Conservation (phyloP, 345 rosid species). For the Lumnitzera racemosa region DNA sequence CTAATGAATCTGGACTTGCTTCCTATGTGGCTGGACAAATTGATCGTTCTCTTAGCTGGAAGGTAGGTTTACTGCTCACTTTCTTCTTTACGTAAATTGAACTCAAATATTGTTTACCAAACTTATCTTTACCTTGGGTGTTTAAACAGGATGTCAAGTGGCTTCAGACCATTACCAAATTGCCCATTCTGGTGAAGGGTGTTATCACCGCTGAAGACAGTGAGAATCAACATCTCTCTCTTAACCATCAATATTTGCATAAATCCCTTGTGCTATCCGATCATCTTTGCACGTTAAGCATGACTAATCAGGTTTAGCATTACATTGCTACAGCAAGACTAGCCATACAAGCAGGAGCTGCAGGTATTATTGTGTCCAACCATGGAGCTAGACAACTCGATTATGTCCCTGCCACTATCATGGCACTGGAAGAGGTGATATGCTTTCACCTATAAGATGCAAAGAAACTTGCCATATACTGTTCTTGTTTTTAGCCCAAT, state of each 20-base stretch:
- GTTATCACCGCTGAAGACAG: slow-evolving; percentile 88
- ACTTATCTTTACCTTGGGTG: not conserved
- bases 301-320: not conserved
- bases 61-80: slow-evolving; percentile 27
- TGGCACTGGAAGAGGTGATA: slow-evolving; percentile 81
- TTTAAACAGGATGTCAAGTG: slow-evolving; percentile 66
- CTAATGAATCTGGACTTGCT: slow-evolving; percentile 79
- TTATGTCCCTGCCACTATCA: slow-evolving; percentile 79
- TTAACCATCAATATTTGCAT: not conserved
- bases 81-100: too few species aligned
- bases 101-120: not conserved
- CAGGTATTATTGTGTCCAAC: slow-evolving; percentile 90
- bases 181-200: slow-evolving; percentile 95
- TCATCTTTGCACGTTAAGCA: not conserved
- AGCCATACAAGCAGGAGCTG: slow-evolving; percentile 65
- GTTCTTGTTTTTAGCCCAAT: not conserved
- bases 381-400: slow-evolving; percentile 97
- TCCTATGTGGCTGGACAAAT: slow-evolving; percentile 85
- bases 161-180: slow-evolving; percentile 83
- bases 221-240: slow-evolving; percentile 17
- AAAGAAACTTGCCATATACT: not conserved
- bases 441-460: not conserved
- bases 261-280: not conserved
- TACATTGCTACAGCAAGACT: slow-evolving; percentile 47
- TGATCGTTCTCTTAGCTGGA: slow-evolving; percentile 84